Percentiles rank a stretch among this genome's conserved stretches.
These are phyloP conservation scores for Aspergillus incahuasiensis DNA, from an alignment of 495 filamentous ascomycete species.

Conservation along the genomic window DNA sequence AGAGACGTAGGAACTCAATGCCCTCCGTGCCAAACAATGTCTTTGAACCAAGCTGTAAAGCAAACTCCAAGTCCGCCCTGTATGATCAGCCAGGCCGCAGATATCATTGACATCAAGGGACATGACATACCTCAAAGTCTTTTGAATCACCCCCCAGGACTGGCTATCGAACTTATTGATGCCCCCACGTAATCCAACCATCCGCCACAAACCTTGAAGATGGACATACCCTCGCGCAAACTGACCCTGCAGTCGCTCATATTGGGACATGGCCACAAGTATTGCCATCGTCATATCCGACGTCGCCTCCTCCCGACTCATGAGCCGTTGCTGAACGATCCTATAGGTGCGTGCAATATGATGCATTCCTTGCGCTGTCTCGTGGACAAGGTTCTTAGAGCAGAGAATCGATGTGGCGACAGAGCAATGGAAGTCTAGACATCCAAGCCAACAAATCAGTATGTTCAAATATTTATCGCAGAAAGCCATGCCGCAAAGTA, in stretches of 20 bases:
- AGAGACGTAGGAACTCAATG: neutral
- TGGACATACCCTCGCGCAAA: slow-evolving; percentile 1
- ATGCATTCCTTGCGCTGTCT: neutral
- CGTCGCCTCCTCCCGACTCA: neutral
- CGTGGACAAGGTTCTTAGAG: neutral
- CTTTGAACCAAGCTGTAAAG: neutral
- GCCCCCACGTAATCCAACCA: neutral
- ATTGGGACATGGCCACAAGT: neutral
- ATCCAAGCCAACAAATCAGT: neutral
- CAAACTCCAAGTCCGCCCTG: slow-evolving; percentile 1
- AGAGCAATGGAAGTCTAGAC: slow-evolving; percentile 3
- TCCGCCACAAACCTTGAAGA: neutral
- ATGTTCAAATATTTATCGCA: neutral
- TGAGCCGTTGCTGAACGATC: neutral
- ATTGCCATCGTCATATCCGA: slow-evolving; percentile 5
- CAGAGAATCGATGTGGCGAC: slow-evolving; percentile 1
- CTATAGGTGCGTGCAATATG: slow-evolving; percentile 5
- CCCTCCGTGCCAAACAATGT: neutral
- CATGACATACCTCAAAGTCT: neutral
- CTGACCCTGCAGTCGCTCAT: slow-evolving; percentile 1
- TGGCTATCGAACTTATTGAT: neutral
- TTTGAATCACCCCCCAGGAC: neutral
- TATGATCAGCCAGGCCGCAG: neutral
- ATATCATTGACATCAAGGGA: too few species aligned
- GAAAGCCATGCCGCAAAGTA: neutral